Evolutionary conservation across 2,329 filamentous ascomycete genomes (phyloP), one percentile per base, ranked within the genome.

Genomic region (Parasarocladium wereldwijsianum): DNA sequence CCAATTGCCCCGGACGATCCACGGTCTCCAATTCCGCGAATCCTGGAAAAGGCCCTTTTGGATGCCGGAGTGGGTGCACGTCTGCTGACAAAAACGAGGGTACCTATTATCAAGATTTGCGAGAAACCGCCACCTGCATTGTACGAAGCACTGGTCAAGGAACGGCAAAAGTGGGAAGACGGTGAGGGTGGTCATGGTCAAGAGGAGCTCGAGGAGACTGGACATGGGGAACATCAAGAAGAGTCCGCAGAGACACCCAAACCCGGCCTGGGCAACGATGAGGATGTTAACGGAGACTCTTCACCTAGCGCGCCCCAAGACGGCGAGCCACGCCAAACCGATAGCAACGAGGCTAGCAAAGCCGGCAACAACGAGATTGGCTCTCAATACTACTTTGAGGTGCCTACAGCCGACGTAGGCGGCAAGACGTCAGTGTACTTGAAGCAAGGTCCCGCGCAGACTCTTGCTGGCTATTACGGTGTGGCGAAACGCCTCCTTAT

Each of bases 61-160:
- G 66, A 79, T 11, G 57, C 66, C 17, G 81, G 80, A 0, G 70
- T 80, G 38, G 83, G 83, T 3, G 84, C 81, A 11, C 70, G 82
- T 4, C 60, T 93, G 4, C 62, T 93, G 3, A 80, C 78, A 2
- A 70, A 74, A 32, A 90, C 84, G 2, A 66, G 84, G 36, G 78
- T 93, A 4, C 83, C 85, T 0, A 92, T 93, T 39, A 76, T 93
- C 47, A 90, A 92, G 46, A 64, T 93, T 11, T 93, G 84, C 43
- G 66, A 87, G 47, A 66, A 57, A 24, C 84, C 84, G 3, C 63
- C 68, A 0, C 51, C 64, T 2, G 59, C 66, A 33, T 60, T 92
- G 2, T 66, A 66, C 10, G 47, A 57, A 8, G 71, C 70, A 33
- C 61, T 92, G 5, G 44, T 68, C 4, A 64, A 72, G 19, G 76